Evolutionary conservation across 805 yeast species (phyloP).

Genomic region (Kluyveromyces siamensis): DNA sequence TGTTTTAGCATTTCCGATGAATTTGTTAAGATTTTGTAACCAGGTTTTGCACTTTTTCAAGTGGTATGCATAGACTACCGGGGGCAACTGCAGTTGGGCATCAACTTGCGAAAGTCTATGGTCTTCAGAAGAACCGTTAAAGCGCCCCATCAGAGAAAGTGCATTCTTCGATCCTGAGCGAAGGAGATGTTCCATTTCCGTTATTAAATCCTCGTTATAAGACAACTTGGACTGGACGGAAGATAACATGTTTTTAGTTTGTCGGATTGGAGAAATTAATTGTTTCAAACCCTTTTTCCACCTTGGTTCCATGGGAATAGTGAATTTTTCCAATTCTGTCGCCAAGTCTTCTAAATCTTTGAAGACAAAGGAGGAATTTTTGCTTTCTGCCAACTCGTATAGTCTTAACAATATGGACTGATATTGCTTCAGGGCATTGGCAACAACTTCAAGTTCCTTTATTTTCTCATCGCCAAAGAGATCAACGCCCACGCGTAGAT

Average conservation of each 20-base stretch:
- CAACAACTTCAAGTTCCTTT: slow-evolving; percentile 14
- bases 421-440: slow-evolving; percentile 10
- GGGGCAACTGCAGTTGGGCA: slow-evolving; percentile 12
- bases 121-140: slow-evolving; percentile 26
- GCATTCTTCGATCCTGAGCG: slow-evolving; percentile 3
- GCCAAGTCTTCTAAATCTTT: slow-evolving; percentile 8
- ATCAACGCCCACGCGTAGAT: slow-evolving; percentile 14
- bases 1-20: slow-evolving; percentile 6
- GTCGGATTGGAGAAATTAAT: neutral
- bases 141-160: slow-evolving; percentile 7
- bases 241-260: neutral
- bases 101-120: slow-evolving; percentile 26
- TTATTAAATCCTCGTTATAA: slow-evolving; percentile 5
- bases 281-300: neutral
- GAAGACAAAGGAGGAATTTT: slow-evolving; percentile 5
- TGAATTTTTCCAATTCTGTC: slow-evolving; percentile 5
- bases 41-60: slow-evolving; percentile 4
- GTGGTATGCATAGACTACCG: slow-evolving; percentile 11
- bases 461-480: slow-evolving; percentile 12
- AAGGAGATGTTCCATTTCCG: slow-evolving; percentile 6
- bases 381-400: slow-evolving; percentile 8
- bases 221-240: slow-evolving; percentile 9
- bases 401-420: slow-evolving; percentile 10
- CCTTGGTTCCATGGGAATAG: slow-evolving; percentile 15
- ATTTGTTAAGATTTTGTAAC: slow-evolving; percentile 4